phyloP scores from a whole-genome alignment of 805 yeast genomes.

The Candida vartiovaarae region DNA sequence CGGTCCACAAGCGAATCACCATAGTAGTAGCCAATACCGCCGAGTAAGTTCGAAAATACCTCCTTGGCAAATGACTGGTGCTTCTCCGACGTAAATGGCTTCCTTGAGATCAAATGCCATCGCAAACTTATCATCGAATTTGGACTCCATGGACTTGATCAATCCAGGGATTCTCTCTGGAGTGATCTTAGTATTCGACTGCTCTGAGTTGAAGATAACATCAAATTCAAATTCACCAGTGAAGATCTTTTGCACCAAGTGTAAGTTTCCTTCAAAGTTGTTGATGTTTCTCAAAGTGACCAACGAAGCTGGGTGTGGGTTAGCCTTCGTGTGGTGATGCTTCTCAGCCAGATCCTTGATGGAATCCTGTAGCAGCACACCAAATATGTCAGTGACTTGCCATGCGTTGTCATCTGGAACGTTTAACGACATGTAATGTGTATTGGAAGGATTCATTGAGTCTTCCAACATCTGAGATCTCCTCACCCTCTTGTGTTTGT shows the following conservation, averaged over 20 bases:
- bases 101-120: conserved; percentile 40
- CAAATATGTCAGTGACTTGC: conserved; percentile 72
- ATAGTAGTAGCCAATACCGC: conserved; percentile 83
- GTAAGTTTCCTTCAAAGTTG: conserved; percentile 65
- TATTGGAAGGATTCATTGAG: conserved; percentile 46
- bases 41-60: conserved; percentile 73
- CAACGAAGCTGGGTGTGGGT: conserved; percentile 34
- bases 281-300: conserved; percentile 53
- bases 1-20: conserved; percentile 84
- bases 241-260: conserved; percentile 70
- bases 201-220: conserved; percentile 47
- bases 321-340: conserved; percentile 15
- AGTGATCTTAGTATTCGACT: conserved; percentile 34
- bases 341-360: conserved; percentile 37
- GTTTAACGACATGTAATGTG: conserved; percentile 60
- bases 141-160: conserved; percentile 14
- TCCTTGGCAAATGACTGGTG: conserved; percentile 64
- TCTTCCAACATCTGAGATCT: conserved; percentile 28
- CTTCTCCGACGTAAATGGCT: conserved; percentile 42
- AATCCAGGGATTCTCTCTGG: conserved; percentile 20
- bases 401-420: conserved; percentile 71
- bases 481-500: conserved; percentile 33
- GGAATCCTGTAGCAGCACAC: conserved; percentile 63
- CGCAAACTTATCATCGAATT: conserved; percentile 48
- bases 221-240: conserved; percentile 73